Conservation (phyloP, 2,329 filamentous ascomycete species). For the Xylaria arbuscula region DNA sequence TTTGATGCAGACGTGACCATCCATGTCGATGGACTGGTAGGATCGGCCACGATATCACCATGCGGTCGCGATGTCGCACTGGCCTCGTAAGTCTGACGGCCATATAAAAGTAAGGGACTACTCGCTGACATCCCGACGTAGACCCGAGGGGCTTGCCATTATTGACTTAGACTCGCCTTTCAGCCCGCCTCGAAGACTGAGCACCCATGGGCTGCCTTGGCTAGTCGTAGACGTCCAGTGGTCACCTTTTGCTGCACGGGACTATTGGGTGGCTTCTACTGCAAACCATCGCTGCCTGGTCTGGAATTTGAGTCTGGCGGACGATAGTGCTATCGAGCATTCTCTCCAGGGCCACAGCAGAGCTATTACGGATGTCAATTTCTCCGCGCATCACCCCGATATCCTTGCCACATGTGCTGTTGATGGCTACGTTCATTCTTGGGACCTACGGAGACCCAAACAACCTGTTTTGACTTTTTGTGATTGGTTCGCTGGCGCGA, state of each 20-base stretch:
- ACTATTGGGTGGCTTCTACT: constrained; percentile 94
- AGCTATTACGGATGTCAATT: constrained; percentile 96
- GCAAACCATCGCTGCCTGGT: constrained; percentile 94
- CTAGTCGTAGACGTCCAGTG: constrained; percentile 96
- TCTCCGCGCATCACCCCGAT: constrained; percentile 91
- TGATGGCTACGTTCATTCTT: constrained; percentile 92
- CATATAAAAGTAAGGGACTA: not conserved
- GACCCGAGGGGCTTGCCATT: constrained; percentile 86
- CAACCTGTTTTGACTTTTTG: constrained; percentile 84
- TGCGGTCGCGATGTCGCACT: constrained; percentile 90
- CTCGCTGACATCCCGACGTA: constrained; percentile 49
- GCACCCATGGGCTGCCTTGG: constrained; percentile 88
- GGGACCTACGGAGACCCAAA: constrained; percentile 82
- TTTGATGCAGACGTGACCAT: constrained; percentile 89
- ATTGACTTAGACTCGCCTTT: constrained; percentile 93
- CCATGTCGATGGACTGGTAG: constrained; percentile 82
- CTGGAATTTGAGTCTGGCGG: constrained; percentile 86
- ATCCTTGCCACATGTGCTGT: constrained; percentile 90
- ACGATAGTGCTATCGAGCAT: constrained; percentile 84
- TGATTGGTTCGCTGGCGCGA: constrained; percentile 93
- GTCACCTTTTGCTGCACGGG: constrained; percentile 89
- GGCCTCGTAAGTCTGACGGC: constrained; percentile 69
- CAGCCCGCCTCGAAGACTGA: constrained; percentile 83
- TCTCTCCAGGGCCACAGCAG: constrained; percentile 86
- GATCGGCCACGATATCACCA: constrained; percentile 92